Percentiles rank a stretch among this genome's conserved stretches.
phyloP scores from a whole-genome alignment of 2,329 filamentous ascomycete species.

The Mariannaea elegans region DNA sequence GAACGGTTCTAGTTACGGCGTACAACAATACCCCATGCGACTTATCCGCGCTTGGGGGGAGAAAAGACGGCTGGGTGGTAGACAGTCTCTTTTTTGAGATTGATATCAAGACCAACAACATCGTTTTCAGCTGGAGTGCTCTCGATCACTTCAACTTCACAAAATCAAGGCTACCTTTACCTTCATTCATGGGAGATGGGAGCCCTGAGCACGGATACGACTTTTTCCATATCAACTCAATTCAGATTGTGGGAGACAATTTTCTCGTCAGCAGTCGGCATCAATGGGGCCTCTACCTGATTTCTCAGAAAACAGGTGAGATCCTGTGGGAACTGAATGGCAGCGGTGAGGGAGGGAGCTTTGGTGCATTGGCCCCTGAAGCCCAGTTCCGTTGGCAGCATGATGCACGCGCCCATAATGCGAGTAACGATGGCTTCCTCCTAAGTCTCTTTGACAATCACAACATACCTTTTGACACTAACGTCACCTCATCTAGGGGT shows the following conservation, averaged over 20 bases:
- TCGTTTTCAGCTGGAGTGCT: conserved; percentile 53
- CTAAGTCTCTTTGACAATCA: conserved; percentile 49
- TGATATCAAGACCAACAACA: conserved; percentile 49
- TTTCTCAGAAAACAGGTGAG: conserved; percentile 32
- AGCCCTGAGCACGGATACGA: conserved; percentile 24
- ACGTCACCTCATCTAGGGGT: conserved; percentile 15
- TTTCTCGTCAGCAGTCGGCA: conserved; percentile 37
- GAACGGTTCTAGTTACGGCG: conserved; percentile 36
- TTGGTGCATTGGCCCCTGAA: conserved; percentile 34
- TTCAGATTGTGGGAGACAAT: conserved; percentile 32
- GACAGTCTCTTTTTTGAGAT: conserved; percentile 53
- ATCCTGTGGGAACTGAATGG: conserved; percentile 38
- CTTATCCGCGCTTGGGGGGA: conserved; percentile 29
- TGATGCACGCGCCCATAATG: conserved; percentile 42
- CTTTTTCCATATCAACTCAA: conserved; percentile 40
- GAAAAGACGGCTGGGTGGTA: conserved; percentile 20
- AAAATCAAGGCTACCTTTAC: conserved; percentile 26
- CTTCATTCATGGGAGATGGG: conserved; percentile 26
- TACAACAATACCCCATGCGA: conserved; percentile 37
- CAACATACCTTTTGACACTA: conserved; percentile 33
- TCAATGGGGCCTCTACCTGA: conserved; percentile 32
- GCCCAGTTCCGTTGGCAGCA: conserved; percentile 48
- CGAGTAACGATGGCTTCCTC: conserved; percentile 28
- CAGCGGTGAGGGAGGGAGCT: conserved; percentile 34
- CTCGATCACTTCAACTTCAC: conserved; percentile 43